Base-by-base conservation (phyloP, 2,329 filamentous ascomycete species). In the Coccinonectria pachysandricola region DNA sequence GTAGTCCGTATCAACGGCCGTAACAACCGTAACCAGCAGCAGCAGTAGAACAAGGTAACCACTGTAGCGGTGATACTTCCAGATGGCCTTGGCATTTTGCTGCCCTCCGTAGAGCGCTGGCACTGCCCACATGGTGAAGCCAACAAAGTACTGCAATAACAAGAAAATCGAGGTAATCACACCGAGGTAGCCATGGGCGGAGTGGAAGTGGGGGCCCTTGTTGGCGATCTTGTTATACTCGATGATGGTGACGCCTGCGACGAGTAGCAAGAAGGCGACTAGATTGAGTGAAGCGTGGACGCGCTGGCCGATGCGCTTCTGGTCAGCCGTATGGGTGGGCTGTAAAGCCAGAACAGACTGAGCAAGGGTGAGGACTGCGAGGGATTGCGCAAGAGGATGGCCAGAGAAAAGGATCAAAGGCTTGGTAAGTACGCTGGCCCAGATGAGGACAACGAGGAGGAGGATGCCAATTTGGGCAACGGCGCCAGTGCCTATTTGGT, bases 341-440 rank as follows among this genome's bases (percentile, higher is more conserved):
- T 98, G 91, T 18, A 96, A 70, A 41, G 91, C 62, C 27, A 96
- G 74, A 39, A 87, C 74, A 29, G 79, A 79, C 63, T 95, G 79
- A 11, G 81, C 69, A 44, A 91, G 65, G 31, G 84, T 65, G 36
- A 94, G 65, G 32, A 93, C 54, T 24, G 75, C 86, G 31, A 79
- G 39, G 8, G 62, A 65, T 57, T 71, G 65, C 32, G 77, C 62
- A 49, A 95, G 75, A 6, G 88, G 88, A 54, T 96, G 88, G 7
- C 79, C 75, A 11, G 84, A 86, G 68, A 96, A 94, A 43, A 94
- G 74, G 19, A 83, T 81, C 35, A 92, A 50, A 15, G 61, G 55
- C 29, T 77, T 65, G 21, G 74, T 69, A 49, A 94, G 73, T 38
- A 95, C 71, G 30, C 71, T 71, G 23, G 73, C 71, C 84, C 85